A percentile compares a stretch with the other conserved stretches of the same genome.
Conservation (phyloP, 2,329 filamentous ascomycete genomes). For the Colletotrichum viniferum region DNA sequence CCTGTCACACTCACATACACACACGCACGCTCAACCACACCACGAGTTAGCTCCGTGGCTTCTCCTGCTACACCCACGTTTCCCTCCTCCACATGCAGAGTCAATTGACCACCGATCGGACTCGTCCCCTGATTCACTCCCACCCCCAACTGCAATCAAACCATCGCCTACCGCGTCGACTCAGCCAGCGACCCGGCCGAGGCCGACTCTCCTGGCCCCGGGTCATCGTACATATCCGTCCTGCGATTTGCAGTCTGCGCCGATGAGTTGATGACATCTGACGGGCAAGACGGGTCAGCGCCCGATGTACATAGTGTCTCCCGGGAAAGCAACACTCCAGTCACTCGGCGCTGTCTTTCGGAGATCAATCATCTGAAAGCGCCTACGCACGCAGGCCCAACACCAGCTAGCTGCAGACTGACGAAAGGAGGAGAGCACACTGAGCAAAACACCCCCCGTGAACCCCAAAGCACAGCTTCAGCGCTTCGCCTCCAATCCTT, state of each 20-base stretch:
- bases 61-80: background rate
- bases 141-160: slow-evolving; percentile 4
- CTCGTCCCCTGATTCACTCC: slow-evolving; percentile 7
- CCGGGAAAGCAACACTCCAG: background rate
- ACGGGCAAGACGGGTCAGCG: background rate
- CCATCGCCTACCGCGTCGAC: slow-evolving; percentile 14
- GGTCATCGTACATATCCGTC: slow-evolving; percentile 9
- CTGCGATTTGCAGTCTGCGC: background rate
- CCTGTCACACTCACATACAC: background rate
- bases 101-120: slow-evolving; percentile 6
- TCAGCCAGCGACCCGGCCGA: background rate
- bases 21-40: background rate
- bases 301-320: background rate
- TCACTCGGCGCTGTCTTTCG: background rate
- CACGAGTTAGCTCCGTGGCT: background rate
- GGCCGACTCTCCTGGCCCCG: background rate
- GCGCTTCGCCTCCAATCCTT: background rate
- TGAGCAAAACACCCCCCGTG: background rate
- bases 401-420: background rate
- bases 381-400: background rate
- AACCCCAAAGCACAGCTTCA: background rate
- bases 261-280: background rate
- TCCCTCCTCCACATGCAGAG: slow-evolving; percentile 2
- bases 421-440: background rate
- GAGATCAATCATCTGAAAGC: background rate